These are phyloP conservation scores for Cicer yamashitae DNA, from an alignment of 306 rosid species.

Conservation along the genomic window DNA sequence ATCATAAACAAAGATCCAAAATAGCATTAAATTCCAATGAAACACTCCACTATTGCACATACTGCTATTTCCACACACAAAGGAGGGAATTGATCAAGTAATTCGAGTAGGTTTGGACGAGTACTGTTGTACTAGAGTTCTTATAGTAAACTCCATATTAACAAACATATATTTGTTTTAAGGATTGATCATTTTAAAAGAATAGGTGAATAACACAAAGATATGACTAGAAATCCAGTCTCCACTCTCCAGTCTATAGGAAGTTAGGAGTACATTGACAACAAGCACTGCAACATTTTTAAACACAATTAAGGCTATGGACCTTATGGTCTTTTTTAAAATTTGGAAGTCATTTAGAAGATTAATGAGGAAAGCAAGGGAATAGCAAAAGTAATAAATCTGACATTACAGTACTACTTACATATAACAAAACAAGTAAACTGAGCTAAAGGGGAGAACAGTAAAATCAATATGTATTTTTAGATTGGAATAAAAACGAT, in stretches of 20 bases:
- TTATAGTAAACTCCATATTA: conserved; percentile 18
- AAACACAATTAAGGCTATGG: conserved; percentile 16
- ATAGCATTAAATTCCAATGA: conserved; percentile 24
- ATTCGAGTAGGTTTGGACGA: conserved; percentile 20
- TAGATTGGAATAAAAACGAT: conserved; percentile 8
- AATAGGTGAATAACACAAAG: conserved; percentile 24
- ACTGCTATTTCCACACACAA: conserved; percentile 33
- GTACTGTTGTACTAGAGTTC: conserved; percentile 34
- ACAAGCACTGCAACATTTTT: conserved; percentile 22
- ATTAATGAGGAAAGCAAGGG: conserved; percentile 30
- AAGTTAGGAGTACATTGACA: conserved; percentile 8
- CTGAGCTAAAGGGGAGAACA: conserved; percentile 16
- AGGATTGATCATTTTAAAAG: conserved; percentile 15
- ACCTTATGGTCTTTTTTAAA: neutral
- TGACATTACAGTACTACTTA: conserved; percentile 19
- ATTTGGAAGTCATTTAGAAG: conserved; percentile 14
- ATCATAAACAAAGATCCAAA: conserved; percentile 26
- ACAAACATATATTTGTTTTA: conserved; percentile 23
- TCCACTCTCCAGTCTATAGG: neutral
- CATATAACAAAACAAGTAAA: conserved; percentile 13
- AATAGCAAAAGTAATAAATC: conserved; percentile 15
- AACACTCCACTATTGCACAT: neutral
- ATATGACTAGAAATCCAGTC: conserved; percentile 1
- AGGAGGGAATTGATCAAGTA: conserved; percentile 28
- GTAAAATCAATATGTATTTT: conserved; percentile 23